These are phyloP conservation scores for Thraustotheca clavata DNA, from an alignment of 352 stramenopile species.

Conservation along the genomic window DNA sequence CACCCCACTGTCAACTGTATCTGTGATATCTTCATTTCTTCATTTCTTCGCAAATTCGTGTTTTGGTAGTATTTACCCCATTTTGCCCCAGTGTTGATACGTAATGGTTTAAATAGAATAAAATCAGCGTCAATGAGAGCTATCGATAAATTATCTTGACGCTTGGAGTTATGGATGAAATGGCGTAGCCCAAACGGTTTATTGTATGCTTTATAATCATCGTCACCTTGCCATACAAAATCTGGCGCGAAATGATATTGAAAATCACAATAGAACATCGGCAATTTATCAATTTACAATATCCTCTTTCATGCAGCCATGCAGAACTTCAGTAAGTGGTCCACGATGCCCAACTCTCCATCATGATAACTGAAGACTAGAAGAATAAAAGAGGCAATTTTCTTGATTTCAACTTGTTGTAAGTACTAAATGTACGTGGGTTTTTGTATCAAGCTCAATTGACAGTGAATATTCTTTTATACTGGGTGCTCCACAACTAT, in stretches of 20 bases:
- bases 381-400: background rate
- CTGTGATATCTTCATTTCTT: constrained; percentile 4
- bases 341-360: background rate
- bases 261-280: constrained; percentile 9
- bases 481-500: no score
- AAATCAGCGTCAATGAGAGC: constrained; percentile 11
- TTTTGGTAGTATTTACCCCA: constrained; percentile 9
- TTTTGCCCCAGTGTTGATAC: background rate
- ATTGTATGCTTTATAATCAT: constrained; percentile 14
- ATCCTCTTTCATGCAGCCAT: background rate
- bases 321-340: constrained; percentile 2
- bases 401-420: constrained; percentile 8
- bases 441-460: background rate
- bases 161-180: background rate
- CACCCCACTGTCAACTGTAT: background rate
- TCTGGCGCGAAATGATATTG: constrained; percentile 8
- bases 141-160: background rate
- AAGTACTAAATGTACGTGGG: constrained; percentile 2
- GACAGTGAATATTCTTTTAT: background rate
- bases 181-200: constrained; percentile 13
- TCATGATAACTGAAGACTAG: background rate
- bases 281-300: background rate
- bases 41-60: background rate
- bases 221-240: background rate
- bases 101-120: background rate